Base-by-base conservation (phyloP, 1,139 yeast species). In the Kazachstania sp. region DNA sequence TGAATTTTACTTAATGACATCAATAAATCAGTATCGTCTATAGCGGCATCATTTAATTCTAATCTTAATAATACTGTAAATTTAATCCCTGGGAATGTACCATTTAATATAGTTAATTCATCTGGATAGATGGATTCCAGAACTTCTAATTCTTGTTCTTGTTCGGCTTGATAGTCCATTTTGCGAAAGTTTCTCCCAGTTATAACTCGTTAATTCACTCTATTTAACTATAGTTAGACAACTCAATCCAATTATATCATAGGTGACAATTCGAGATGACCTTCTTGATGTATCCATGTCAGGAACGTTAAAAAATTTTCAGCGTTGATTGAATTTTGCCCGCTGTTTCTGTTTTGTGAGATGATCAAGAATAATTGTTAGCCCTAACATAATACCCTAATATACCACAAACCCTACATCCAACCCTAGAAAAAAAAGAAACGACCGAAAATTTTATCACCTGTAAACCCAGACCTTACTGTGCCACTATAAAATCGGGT, bases 121-220 rank as follows among this genome's bases (percentile, higher is more conserved):
- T 88, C 97, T 2, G 97, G 97, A 63, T 90, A 92, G 50, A 92
- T 92, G 23, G 95, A 83, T 64, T 86, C 83, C 51, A 92, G 74
- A 37, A 88, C 87, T 65, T 86, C 95, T 41, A 86, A 66, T 63
- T 86, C 95, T 65, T 86, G 92, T 36, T 61, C 63, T 60, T 86
- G 95, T 63, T 86, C 95, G 64, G 83, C 94, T 45, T 66, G 60
- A 49, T 79, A 75, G 56, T 83, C 87, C 95, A 85, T 85, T 4
- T 7, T 43, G 30, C 11, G 7, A 28, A 7, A 11, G 30, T 4
- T 12, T 31, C n/a, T n/a, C n/a, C n/a, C n/a, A n/a, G n/a, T n/a
- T n/a, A n/a, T n/a, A n/a, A n/a, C n/a, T n/a, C n/a, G n/a, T n/a
- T n/a, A n/a, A n/a, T 4, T 29, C 31, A 29, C 31, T 29, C 12